Percentiles rank a stretch among this genome's conserved stretches.
Evolutionary conservation across 2,329 filamentous ascomycete genomes (phyloP).

Genomic region (Simplicillium aogashimaense): DNA sequence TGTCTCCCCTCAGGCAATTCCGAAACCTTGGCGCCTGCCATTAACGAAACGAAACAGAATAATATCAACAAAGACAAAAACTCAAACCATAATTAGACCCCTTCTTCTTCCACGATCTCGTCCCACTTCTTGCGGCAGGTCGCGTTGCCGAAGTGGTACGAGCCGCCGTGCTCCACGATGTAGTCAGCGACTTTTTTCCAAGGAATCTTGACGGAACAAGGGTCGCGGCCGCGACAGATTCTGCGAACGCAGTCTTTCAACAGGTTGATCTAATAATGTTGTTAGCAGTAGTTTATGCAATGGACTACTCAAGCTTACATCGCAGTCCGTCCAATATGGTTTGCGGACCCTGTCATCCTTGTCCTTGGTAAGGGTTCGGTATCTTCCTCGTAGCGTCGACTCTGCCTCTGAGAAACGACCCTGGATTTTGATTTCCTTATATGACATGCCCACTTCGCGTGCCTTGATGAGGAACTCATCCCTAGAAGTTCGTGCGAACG

Average conservation of each 20-base stretch:
- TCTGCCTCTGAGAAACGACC: conserved; percentile 55
- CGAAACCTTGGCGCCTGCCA: too few relatives aligned
- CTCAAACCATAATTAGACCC: too few relatives aligned
- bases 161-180: conserved; percentile 40
- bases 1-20: too few relatives aligned
- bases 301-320: conserved; percentile 41
- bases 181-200: conserved; percentile 50
- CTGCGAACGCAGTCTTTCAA: conserved; percentile 32
- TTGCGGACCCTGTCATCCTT: conserved; percentile 53
- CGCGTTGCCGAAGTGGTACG: conserved; percentile 48
- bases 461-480: conserved; percentile 43
- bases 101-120: not conserved
- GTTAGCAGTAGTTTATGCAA: not conserved
- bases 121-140: conserved; percentile 49
- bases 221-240: conserved; percentile 18
- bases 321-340: conserved; percentile 51
- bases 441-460: conserved; percentile 48
- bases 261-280: conserved; percentile 28
- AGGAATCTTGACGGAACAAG: conserved; percentile 28
- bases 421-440: conserved; percentile 48
- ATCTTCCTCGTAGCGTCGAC: conserved; percentile 62
- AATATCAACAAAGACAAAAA: not conserved
- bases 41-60: not conserved
- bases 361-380: conserved; percentile 54
- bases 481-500: conserved; percentile 11